Conservation (phyloP, 306 rosid species). For the Ziziphus jujuba region DNA sequence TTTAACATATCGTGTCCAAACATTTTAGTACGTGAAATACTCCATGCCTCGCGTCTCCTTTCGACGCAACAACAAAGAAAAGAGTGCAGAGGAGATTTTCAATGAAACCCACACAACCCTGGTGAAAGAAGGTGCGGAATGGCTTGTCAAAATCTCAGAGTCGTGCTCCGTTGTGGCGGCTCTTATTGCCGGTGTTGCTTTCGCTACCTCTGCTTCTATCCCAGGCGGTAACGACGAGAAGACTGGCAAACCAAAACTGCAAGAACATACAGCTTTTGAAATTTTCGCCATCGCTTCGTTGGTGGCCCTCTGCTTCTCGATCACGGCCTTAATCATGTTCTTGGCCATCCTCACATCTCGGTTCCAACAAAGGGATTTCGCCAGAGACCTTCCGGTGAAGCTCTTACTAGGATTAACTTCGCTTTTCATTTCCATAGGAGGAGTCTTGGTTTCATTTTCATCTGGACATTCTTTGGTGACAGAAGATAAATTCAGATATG, state of each 20-base stretch:
- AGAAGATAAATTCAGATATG: background rate
- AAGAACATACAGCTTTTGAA: constrained; percentile 15
- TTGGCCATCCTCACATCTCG: constrained; percentile 21
- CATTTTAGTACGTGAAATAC: background rate
- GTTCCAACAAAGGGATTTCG: constrained; percentile 4
- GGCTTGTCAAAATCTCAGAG: background rate
- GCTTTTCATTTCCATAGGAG: constrained; percentile 14
- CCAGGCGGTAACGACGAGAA: background rate
- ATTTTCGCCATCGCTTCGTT: constrained; percentile 35
- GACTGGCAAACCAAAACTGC: background rate
- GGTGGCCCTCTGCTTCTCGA: constrained; percentile 32
- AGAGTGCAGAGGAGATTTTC: constrained; percentile 1
- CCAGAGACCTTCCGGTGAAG: background rate
- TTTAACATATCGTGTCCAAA: no score
- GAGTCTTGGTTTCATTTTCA: constrained; percentile 11
- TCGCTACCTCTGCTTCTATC: background rate
- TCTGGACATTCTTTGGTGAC: constrained; percentile 12
- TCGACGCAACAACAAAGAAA: background rate
- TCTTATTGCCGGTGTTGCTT: background rate
- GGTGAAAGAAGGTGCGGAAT: background rate
- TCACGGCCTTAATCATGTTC: constrained; percentile 26
- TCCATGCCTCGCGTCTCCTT: background rate
- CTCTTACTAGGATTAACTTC: constrained; percentile 20
- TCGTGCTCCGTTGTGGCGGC: constrained; percentile 7
- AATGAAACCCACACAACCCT: background rate